phyloP scores from a whole-genome alignment of 2,329 filamentous ascomycete genomes.

The Paraphoma chrysanthemicola region DNA sequence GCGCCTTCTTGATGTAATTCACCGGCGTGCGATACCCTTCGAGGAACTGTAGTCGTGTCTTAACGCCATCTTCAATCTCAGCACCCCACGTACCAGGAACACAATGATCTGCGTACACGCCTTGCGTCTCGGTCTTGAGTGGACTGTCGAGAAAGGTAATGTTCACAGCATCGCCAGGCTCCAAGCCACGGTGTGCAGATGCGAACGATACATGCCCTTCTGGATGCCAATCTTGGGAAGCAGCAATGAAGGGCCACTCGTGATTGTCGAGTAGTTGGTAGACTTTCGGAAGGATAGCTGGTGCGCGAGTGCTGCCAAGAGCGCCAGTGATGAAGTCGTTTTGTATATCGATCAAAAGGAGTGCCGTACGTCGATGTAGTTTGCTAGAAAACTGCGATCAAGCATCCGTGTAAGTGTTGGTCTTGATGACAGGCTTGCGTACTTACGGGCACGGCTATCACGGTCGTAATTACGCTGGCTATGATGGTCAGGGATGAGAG shows the following conservation, averaged over 20 bases:
- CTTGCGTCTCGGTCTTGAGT: constrained; percentile 22
- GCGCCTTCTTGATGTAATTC: constrained; percentile 34
- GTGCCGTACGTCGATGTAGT: constrained; percentile 24
- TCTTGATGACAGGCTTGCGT: neutral
- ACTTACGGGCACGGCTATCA: constrained; percentile 8
- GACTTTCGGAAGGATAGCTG: constrained; percentile 26
- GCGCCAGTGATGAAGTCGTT: constrained; percentile 35
- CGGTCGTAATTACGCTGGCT: neutral
- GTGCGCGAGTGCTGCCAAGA: constrained; percentile 22
- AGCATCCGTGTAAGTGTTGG: neutral
- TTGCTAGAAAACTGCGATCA: constrained; percentile 18
- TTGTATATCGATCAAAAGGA: constrained; percentile 34
- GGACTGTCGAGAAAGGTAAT: constrained; percentile 27
- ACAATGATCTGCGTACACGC: constrained; percentile 26
- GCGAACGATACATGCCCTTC: constrained; percentile 28
- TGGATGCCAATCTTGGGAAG: constrained; percentile 33
- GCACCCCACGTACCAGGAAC: constrained; percentile 26
- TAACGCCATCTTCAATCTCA: constrained; percentile 24
- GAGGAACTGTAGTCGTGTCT: constrained; percentile 24
- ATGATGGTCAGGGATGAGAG: neutral
- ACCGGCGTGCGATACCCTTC: constrained; percentile 27
- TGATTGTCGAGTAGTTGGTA: constrained; percentile 30
- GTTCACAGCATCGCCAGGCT: constrained; percentile 18
- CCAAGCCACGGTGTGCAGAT: constrained; percentile 15
- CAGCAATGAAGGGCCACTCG: constrained; percentile 31